phyloP scores from a whole-genome alignment of 208 protist species.

The Leishmania guyanensis region DNA sequence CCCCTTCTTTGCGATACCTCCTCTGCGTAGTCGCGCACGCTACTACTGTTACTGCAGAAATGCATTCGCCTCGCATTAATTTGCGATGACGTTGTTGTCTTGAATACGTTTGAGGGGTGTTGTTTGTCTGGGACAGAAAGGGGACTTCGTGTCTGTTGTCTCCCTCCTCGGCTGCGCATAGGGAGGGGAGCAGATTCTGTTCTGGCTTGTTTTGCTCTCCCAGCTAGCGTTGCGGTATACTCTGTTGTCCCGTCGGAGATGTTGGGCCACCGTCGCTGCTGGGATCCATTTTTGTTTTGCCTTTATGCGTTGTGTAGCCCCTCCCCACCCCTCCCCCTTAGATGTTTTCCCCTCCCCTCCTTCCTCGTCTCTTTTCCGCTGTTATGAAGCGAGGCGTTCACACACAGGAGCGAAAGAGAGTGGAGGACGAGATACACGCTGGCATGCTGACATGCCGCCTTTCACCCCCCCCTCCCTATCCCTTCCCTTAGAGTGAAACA shows the following conservation, averaged over 20 bases:
- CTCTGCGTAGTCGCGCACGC: background rate
- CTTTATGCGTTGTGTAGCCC: background rate
- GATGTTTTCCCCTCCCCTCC: background rate
- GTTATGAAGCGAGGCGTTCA: background rate
- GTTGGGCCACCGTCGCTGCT: background rate
- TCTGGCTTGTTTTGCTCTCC: conserved; percentile 24
- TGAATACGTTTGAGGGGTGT: background rate
- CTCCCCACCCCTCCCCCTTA: background rate
- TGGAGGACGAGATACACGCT: background rate
- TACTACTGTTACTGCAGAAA: background rate
- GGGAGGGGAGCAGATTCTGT: background rate
- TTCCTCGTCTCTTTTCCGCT: background rate
- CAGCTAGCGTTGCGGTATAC: background rate
- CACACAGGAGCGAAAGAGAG: background rate
- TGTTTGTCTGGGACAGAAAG: background rate
- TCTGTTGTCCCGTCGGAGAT: too few relatives aligned
- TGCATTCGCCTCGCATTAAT: background rate
- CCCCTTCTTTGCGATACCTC: background rate
- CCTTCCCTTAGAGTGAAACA: background rate
- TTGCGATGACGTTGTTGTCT: background rate
- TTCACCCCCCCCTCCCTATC: background rate
- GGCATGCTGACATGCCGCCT: background rate
- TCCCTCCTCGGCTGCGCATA: background rate
- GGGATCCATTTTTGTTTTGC: background rate
- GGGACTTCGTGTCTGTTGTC: background rate